A percentile compares a stretch with the other conserved stretches of the same genome.
Evolutionary conservation across 2,329 filamentous ascomycete species (phyloP).

Genomic region (Diaporthe humulicola): DNA sequence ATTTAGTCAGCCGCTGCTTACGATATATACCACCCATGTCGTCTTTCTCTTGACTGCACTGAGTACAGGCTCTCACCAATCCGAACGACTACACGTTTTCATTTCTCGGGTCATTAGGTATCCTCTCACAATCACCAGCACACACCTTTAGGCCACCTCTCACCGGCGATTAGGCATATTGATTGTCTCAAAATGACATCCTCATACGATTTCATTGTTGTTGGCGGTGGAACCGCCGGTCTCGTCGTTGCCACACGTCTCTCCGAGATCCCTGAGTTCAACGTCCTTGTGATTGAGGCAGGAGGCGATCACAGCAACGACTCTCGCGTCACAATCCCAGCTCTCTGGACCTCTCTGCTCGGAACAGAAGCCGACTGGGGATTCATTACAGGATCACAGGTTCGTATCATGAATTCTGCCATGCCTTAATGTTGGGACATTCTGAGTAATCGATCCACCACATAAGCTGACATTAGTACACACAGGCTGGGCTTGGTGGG

Average conservation of each 20-base stretch:
- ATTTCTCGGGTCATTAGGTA: no score
- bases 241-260: conserved; percentile 60
- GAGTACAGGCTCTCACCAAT: no score
- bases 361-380: conserved; percentile 57
- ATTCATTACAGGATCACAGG: conserved; percentile 52
- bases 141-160: no score
- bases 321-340: conserved; percentile 52
- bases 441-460: background rate
- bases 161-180: no score
- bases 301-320: conserved; percentile 51
- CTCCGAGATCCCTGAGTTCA: conserved; percentile 49
- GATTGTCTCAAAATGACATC: background rate
- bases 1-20: no score
- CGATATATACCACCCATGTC: no score
- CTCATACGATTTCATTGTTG: conserved; percentile 60
- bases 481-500: background rate
- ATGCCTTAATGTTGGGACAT: background rate
- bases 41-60: no score
- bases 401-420: conserved; percentile 26
- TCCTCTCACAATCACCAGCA: no score
- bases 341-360: conserved; percentile 48
- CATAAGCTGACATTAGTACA: background rate
- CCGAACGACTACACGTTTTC: no score
- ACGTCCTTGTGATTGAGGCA: conserved; percentile 56
- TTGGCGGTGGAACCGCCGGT: conserved; percentile 63